A percentile compares a stretch with the other conserved stretches of the same genome.
phyloP scores from a whole-genome alignment of 306 rosid species.

The Prunus campanulata region DNA sequence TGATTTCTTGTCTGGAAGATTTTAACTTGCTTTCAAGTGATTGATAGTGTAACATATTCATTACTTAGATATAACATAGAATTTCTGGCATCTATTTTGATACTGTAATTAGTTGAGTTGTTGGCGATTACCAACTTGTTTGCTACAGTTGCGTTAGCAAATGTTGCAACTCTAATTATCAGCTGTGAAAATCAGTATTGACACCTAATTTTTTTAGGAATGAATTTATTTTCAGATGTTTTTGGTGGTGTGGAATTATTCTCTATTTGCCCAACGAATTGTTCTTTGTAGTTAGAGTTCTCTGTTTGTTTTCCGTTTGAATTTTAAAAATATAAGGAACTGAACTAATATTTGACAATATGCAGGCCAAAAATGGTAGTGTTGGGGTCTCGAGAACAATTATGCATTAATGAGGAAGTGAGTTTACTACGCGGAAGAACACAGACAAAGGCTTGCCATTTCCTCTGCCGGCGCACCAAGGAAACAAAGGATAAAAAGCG shows the following conservation, averaged over 20 bases:
- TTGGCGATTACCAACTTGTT: background rate
- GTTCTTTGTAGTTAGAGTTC: background rate
- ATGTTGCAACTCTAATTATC: background rate
- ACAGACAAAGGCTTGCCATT: slow-evolving; percentile 76
- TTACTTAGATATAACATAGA: background rate
- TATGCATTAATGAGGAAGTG: slow-evolving; percentile 87
- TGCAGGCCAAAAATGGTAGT: slow-evolving; percentile 93
- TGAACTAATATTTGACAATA: slow-evolving; percentile 17
- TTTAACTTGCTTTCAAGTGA: background rate
- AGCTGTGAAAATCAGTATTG: background rate
- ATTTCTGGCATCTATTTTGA: background rate
- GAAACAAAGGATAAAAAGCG: slow-evolving; percentile 18
- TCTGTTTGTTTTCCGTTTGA: background rate
- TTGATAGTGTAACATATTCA: slow-evolving; percentile 1
- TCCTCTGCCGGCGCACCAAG: slow-evolving; percentile 44
- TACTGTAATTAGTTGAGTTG: slow-evolving; percentile 2
- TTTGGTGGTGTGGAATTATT: background rate
- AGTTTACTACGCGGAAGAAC: slow-evolving; percentile 68
- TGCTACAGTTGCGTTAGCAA: background rate
- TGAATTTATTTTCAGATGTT: background rate
- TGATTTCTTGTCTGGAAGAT: slow-evolving; percentile 1
- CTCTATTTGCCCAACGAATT: background rate
- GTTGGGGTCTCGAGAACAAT: slow-evolving; percentile 90
- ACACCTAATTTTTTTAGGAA: background rate
- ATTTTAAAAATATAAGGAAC: slow-evolving; percentile 2